These are phyloP conservation scores for Podaxis rugospora DNA, from an alignment of 768 basidiomycete species.

Conservation along the genomic window DNA sequence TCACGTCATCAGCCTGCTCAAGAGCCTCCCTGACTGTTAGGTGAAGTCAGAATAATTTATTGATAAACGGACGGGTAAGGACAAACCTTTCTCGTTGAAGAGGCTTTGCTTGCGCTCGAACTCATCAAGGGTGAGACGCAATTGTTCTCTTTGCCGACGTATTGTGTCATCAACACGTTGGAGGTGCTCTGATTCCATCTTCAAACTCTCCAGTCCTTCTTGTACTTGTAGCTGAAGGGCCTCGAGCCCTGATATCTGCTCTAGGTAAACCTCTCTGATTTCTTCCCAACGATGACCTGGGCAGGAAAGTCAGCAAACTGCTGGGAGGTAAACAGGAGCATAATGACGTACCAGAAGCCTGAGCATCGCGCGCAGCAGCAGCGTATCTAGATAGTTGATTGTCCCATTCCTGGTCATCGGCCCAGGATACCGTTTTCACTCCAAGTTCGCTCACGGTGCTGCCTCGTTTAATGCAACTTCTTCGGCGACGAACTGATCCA, in stretches of 20 bases:
- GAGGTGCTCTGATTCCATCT: slow-evolving; percentile 40
- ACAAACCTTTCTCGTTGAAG: slow-evolving; percentile 40
- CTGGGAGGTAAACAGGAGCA: neutral
- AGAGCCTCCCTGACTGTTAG: slow-evolving; percentile 37
- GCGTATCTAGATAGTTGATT: slow-evolving; percentile 49
- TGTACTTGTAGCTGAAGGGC: slow-evolving; percentile 51
- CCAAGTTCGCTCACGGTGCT: slow-evolving; percentile 46
- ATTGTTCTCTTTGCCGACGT: slow-evolving; percentile 30
- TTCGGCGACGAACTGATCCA: slow-evolving; percentile 35
- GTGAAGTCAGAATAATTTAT: neutral
- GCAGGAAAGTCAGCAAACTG: neutral
- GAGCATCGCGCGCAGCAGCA: slow-evolving; percentile 33
- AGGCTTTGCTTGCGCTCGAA: slow-evolving; percentile 37
- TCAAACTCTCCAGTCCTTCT: slow-evolving; percentile 37
- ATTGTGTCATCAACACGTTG: slow-evolving; percentile 40
- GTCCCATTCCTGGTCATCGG: slow-evolving; percentile 60
- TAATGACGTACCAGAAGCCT: slow-evolving; percentile 28
- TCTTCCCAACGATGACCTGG: slow-evolving; percentile 57
- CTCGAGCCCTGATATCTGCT: slow-evolving; percentile 59
- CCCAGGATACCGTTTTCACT: slow-evolving; percentile 71
- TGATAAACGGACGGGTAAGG: neutral
- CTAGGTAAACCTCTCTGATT: slow-evolving; percentile 50
- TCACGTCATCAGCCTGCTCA: slow-evolving; percentile 33
- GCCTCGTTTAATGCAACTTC: slow-evolving; percentile 61
- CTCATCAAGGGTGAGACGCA: slow-evolving; percentile 36